A percentile compares a stretch with the other conserved stretches of the same genome.
Conservation (phyloP, 352 stramenopile species). For the Phytophthora melonis region DNA sequence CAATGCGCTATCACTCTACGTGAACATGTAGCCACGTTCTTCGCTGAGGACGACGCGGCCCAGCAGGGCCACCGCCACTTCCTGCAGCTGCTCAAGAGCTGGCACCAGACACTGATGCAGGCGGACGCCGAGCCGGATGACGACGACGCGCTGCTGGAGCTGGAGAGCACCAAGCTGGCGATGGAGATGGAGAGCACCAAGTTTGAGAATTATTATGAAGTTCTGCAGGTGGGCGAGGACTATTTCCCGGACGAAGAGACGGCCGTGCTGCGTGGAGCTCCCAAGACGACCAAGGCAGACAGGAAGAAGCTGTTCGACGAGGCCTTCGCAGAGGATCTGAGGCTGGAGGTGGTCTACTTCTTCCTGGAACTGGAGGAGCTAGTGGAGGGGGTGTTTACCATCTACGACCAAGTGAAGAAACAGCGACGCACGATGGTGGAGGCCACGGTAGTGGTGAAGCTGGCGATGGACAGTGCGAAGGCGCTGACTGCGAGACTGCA, state of each 20-base stretch:
- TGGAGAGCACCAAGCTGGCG: neutral
- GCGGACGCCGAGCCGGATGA: neutral
- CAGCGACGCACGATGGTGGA: constrained; percentile 48
- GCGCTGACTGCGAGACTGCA: constrained; percentile 36
- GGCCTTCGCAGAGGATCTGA: constrained; percentile 24
- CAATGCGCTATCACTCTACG: constrained; percentile 32
- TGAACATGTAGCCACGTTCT: constrained; percentile 30
- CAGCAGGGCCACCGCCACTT: constrained; percentile 25
- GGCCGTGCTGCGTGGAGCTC: neutral
- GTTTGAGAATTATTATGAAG: constrained; percentile 41
- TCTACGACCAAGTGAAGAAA: constrained; percentile 44
- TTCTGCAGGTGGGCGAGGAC: constrained; percentile 35
- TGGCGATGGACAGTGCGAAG: constrained; percentile 32
- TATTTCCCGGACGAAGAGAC: constrained; percentile 24
- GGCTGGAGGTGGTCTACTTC: constrained; percentile 29
- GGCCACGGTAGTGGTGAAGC: constrained; percentile 40
- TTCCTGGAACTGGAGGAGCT: constrained; percentile 44
- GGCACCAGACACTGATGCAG: constrained; percentile 17
- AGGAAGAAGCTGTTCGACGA: constrained; percentile 19
- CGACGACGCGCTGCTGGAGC: constrained; percentile 7
- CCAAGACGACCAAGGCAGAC: constrained; percentile 5
- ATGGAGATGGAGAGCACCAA: constrained; percentile 3
- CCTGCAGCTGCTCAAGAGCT: constrained; percentile 17
- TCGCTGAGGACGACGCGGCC: constrained; percentile 5
- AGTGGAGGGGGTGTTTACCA: constrained; percentile 30